Base-by-base conservation (phyloP, 257 asterid species). In the Apocynum venetum region DNA sequence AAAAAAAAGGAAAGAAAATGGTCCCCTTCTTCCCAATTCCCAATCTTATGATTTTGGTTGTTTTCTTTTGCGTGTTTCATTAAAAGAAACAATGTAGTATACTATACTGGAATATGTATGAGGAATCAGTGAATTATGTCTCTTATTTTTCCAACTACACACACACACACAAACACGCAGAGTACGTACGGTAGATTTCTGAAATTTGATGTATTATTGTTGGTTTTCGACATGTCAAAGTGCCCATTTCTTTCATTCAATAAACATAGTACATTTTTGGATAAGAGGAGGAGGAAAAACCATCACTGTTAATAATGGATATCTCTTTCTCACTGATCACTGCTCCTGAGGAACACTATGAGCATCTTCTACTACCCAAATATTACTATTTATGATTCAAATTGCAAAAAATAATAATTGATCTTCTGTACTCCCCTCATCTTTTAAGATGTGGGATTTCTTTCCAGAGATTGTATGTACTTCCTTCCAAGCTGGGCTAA, bases 61-160 rank as follows among this genome's bases (percentile, higher is more conserved):
- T 53, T 35, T 72, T 15, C 81, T 55, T 70, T 84, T 76, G 47
- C 6, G 83, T 90, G 93, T 88, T 90, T 87, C 93, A 90, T 88
- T 88, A 87, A 90, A 90, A 87, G 93, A 83, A 90, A 87, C 96
- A 90, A 86, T 76, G 53, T 11, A 66, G 51, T 19, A 78, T 17
- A 36, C 17, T 35, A 60, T 44, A 55, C 59, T 25, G 51, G 71
- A 4, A 31, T 60, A 57, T 64, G 41, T 41, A 40, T 40, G 72
- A 43, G 52, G 71, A 57, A 56, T 57, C 71, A 70, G 63, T 43
- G 76, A 68, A 48, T 41, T n/a, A 47, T 59, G 60, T 64, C 82
- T 5, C 75, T 25, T 63, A 76, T 69, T 76, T 64, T 47, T 12
- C 73, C 78, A 60, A 75, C 78, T 75, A 75, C 5, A 10, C 40